These are phyloP conservation scores for Heritiera fomes DNA, from an alignment of 345 rosid species.

Conservation along the genomic window DNA sequence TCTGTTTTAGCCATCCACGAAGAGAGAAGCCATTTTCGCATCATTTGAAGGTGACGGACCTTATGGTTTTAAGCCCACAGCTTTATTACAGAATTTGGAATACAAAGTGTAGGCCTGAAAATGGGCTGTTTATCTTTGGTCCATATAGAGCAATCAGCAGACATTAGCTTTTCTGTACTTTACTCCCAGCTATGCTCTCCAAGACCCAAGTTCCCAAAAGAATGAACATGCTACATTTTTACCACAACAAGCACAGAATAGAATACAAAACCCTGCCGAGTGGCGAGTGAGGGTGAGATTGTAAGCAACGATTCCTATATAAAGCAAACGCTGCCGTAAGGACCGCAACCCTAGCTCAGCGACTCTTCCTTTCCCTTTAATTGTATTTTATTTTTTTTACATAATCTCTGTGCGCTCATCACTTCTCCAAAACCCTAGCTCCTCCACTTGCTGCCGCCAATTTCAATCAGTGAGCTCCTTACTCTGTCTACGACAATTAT, in stretches of 20 bases:
- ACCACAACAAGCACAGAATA: neutral
- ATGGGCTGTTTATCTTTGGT: too few species aligned
- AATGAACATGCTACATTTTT: neutral
- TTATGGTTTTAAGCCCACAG: too few species aligned
- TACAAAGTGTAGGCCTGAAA: too few species aligned
- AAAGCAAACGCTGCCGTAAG: constrained; percentile 11
- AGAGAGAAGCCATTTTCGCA: too few species aligned
- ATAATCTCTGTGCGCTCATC: neutral
- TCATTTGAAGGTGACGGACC: too few species aligned
- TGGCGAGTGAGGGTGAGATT: too few species aligned
- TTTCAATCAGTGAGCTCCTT: constrained; percentile 8
- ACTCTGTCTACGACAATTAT: neutral
- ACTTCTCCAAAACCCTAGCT: constrained; percentile 16
- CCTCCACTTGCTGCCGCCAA: neutral
- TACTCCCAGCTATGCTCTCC: too few species aligned
- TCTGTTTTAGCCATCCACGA: too few species aligned
- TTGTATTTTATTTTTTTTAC: neutral
- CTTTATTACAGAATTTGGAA: too few species aligned
- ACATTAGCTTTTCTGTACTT: too few species aligned
- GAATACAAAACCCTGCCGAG: neutral
- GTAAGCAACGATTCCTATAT: neutral
- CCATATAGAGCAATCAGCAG: too few species aligned
- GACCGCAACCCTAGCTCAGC: neutral
- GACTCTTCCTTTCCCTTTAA: neutral
- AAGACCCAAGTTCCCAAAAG: too few species aligned